Conservation (phyloP, 306 rosid species). For the Quercus variabilis region DNA sequence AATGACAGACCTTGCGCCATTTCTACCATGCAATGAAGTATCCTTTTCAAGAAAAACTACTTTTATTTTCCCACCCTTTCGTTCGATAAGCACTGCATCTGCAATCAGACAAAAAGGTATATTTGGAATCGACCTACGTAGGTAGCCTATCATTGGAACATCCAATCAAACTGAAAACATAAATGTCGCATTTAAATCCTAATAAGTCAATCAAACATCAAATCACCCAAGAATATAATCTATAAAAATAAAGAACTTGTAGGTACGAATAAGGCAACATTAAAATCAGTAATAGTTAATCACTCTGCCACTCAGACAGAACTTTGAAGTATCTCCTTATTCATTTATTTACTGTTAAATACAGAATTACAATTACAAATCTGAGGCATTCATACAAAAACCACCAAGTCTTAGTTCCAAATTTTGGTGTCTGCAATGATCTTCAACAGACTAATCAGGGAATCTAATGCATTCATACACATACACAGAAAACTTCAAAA, state of each 20-base stretch:
- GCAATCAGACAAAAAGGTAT: conserved; percentile 2
- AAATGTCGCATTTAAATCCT: neutral
- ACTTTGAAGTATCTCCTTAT: neutral
- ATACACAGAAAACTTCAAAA: neutral
- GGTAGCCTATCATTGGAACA: neutral
- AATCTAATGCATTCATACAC: neutral
- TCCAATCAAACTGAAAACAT: neutral
- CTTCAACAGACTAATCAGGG: no score
- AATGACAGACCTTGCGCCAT: conserved; percentile 67
- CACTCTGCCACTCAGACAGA: no score
- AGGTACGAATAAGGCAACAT: neutral
- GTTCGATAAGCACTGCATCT: neutral
- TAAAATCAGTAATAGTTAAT: neutral
- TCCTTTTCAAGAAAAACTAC: conserved; percentile 12
- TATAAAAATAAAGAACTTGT: neutral
- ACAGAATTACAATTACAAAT: neutral
- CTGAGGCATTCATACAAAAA: neutral
- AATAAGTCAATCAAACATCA: neutral
- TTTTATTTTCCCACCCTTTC: conserved; percentile 1
- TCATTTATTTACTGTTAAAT: neutral
- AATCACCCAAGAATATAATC: neutral
- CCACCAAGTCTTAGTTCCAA: no score
- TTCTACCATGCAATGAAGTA: conserved; percentile 10
- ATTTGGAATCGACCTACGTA: conserved; percentile 9
- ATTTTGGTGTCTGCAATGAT: no score